These are phyloP conservation scores for Acacia concinna DNA, from an alignment of 331 rosid genomes.

Conservation along the genomic window DNA sequence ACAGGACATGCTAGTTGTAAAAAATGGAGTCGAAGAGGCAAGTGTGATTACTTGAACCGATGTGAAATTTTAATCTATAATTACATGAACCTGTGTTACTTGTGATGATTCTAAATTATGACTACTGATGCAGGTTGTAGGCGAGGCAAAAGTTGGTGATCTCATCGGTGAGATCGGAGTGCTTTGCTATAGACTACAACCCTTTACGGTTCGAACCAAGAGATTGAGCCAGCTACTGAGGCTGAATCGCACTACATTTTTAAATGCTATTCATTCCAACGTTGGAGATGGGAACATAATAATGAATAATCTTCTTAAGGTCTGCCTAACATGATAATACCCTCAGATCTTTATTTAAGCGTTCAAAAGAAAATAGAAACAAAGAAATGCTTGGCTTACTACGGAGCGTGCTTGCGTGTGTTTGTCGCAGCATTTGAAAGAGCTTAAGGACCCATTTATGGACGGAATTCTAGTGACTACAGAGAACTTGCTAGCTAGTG, in stretches of 20 bases:
- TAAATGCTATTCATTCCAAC: constrained; percentile 80
- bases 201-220: constrained; percentile 82
- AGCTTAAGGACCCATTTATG: constrained; percentile 69
- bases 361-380: too few relatives aligned
- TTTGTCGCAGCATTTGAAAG: constrained; percentile 69
- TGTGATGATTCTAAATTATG: neutral
- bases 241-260: constrained; percentile 69
- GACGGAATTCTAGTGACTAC: constrained; percentile 76
- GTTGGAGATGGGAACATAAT: constrained; percentile 89
- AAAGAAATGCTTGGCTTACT: neutral
- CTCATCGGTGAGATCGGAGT: constrained; percentile 91
- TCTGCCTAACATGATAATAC: constrained; percentile 28
- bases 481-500: constrained; percentile 86
- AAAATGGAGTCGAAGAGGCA: constrained; percentile 55
- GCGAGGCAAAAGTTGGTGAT: constrained; percentile 75
- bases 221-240: constrained; percentile 79
- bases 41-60: neutral
- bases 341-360: neutral
- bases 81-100: neutral
- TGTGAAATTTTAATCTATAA: neutral
- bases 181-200: constrained; percentile 86
- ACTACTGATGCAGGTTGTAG: constrained; percentile 54
- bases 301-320: constrained; percentile 96
- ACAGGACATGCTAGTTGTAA: constrained; percentile 49
- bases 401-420: neutral